Percentiles rank a stretch among this genome's conserved stretches.
Evolutionary conservation across 441 rosid genomes (phyloP).

Genomic region (Populus hybrid): DNA sequence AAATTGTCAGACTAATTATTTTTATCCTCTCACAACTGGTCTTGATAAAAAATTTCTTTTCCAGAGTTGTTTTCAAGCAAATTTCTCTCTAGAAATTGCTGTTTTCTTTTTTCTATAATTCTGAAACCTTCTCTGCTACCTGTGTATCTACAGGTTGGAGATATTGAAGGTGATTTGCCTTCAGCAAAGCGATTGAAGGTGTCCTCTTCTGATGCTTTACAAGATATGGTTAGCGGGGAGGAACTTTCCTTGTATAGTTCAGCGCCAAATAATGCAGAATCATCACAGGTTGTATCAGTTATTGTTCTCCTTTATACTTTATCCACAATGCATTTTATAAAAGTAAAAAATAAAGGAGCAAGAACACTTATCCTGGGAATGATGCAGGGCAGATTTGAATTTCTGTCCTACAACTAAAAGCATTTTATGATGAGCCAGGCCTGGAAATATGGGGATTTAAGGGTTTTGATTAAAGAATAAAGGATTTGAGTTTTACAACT

Average conservation of each 20-base stretch:
- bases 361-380: neutral
- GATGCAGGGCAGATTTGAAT: neutral
- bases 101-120: neutral
- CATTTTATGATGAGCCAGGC: neutral
- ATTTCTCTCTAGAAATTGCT: neutral
- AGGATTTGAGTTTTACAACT: neutral
- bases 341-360: conserved; percentile 4
- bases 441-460: neutral
- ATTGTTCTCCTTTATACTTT: conserved; percentile 14
- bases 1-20: neutral
- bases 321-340: neutral
- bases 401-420: neutral
- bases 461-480: neutral
- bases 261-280: conserved; percentile 71
- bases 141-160: conserved; percentile 66
- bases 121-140: conserved; percentile 5
- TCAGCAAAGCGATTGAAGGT: conserved; percentile 75
- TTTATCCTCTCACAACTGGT: conserved; percentile 11
- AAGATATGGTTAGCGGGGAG: conserved; percentile 86
- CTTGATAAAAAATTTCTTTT: neutral
- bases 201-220: conserved; percentile 84
- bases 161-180: conserved; percentile 85
- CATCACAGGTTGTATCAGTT: conserved; percentile 65
- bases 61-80: neutral
- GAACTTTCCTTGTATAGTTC: conserved; percentile 92